Percentiles rank a stretch among this genome's conserved stretches.
Evolutionary conservation across 306 rosid genomes (phyloP).

Genomic region (Cicer chorassanicum): DNA sequence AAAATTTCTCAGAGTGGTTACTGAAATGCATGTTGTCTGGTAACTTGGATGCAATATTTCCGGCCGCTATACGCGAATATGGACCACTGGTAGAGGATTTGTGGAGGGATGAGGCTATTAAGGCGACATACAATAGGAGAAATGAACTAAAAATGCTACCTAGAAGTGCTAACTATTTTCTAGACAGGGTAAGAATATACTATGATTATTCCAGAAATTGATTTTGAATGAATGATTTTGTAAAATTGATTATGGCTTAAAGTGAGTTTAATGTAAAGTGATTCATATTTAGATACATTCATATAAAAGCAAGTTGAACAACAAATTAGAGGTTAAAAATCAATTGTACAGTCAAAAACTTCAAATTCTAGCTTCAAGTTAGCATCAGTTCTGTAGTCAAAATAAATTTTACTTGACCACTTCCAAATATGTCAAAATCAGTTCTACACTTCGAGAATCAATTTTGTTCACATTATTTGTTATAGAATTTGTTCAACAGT

Average conservation of each 20-base stretch:
- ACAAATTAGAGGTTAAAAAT: too few relatives aligned
- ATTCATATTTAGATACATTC: too few relatives aligned
- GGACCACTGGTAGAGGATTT: slow-evolving; percentile 70
- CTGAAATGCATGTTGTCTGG: slow-evolving; percentile 63
- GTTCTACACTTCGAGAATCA: too few relatives aligned
- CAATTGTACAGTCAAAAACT: too few relatives aligned
- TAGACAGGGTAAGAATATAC: slow-evolving; percentile 64
- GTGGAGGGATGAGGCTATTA: slow-evolving; percentile 82
- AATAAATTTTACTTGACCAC: too few relatives aligned
- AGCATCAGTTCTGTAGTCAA: too few relatives aligned
- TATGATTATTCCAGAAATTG: neutral
- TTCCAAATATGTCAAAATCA: too few relatives aligned
- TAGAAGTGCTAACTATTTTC: slow-evolving; percentile 73
- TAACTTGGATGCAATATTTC: slow-evolving; percentile 69
- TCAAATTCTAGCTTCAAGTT: too few relatives aligned
- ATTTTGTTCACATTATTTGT: neutral
- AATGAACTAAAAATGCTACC: slow-evolving; percentile 78
- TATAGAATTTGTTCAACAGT: neutral
- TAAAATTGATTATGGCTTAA: neutral
- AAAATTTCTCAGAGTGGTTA: slow-evolving; percentile 80
- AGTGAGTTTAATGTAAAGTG: too few relatives aligned
- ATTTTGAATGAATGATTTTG: too few relatives aligned
- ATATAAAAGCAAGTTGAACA: too few relatives aligned
- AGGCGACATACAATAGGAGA: slow-evolving; percentile 75
- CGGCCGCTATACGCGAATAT: slow-evolving; percentile 53